Evolutionary conservation across 805 yeast species (phyloP).

Genomic region (Metschnikowia gruessii): DNA sequence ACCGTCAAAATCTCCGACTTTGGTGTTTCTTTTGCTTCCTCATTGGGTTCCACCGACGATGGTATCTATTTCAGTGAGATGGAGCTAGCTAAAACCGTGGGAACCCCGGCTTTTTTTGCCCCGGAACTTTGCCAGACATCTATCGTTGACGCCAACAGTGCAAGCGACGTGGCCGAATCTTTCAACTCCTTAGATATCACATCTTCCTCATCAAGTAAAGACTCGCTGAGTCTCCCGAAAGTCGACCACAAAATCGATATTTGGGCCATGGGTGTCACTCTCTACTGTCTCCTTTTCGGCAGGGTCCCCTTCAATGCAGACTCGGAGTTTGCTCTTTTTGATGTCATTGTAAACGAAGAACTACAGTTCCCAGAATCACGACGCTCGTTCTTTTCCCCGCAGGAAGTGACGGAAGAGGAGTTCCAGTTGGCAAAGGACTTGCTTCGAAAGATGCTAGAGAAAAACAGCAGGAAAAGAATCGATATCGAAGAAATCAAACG

Average conservation of each 20-base stretch:
- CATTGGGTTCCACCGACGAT: constrained; percentile 44
- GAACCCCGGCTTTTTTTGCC: constrained; percentile 95
- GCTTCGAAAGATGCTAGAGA: constrained; percentile 57
- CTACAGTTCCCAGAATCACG: constrained; percentile 53
- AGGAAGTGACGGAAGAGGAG: constrained; percentile 42
- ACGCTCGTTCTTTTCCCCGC: constrained; percentile 37
- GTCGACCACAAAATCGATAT: constrained; percentile 85
- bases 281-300: constrained; percentile 86
- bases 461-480: constrained; percentile 66
- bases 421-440: constrained; percentile 54
- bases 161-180: constrained; percentile 1
- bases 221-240: constrained; percentile 33
- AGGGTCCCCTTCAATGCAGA: constrained; percentile 85
- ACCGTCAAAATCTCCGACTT: constrained; percentile 92
- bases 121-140: constrained; percentile 69
- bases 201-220: not conserved
- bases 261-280: constrained; percentile 96
- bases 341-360: constrained; percentile 65
- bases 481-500: constrained; percentile 68
- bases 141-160: constrained; percentile 2
- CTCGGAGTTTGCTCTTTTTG: constrained; percentile 80
- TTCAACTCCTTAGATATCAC: not conserved
- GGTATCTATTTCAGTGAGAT: constrained; percentile 49
- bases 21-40: constrained; percentile 82
- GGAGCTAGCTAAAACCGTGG: constrained; percentile 93